Conservation (phyloP, 2,329 filamentous ascomycete genomes). For the Ciborinia camelliae region DNA sequence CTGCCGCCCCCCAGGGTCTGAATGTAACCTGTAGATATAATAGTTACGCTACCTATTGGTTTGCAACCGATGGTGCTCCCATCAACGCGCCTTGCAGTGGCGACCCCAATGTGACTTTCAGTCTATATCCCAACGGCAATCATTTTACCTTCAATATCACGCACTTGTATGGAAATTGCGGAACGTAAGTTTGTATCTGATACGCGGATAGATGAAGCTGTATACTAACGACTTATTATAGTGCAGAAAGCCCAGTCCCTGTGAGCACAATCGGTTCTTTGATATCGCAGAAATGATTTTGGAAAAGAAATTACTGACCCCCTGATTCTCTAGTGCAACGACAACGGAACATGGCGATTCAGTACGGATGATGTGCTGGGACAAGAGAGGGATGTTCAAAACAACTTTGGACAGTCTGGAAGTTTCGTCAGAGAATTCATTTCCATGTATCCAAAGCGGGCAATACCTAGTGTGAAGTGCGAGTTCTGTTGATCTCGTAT, state of each 20-base stretch:
- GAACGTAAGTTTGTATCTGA: constrained; percentile 18
- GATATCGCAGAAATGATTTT: background rate
- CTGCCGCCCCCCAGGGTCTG: constrained; percentile 24
- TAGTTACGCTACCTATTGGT: constrained; percentile 16
- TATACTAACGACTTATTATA: background rate
- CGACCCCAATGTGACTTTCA: constrained; percentile 27
- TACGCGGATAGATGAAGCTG: background rate
- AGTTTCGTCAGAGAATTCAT: constrained; percentile 16
- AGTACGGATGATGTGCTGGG: constrained; percentile 26
- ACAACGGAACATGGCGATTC: constrained; percentile 27
- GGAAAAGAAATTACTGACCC: background rate
- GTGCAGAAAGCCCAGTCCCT: background rate
- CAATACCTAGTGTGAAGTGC: constrained; percentile 23
- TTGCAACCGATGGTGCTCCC: constrained; percentile 23
- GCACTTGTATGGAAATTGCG: constrained; percentile 25
- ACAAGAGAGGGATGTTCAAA: constrained; percentile 26
- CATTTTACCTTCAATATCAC: constrained; percentile 27
- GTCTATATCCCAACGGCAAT: constrained; percentile 21
- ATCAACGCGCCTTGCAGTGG: constrained; percentile 21
- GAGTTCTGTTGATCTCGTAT: constrained; percentile 27
- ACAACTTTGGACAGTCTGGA: constrained; percentile 29
- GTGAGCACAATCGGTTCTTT: background rate
- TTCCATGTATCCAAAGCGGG: constrained; percentile 26
- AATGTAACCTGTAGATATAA: constrained; percentile 25
- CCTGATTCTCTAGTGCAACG: constrained; percentile 19